Conservation (phyloP, 2,329 filamentous ascomycete genomes). For the Paraphoma sp. region DNA sequence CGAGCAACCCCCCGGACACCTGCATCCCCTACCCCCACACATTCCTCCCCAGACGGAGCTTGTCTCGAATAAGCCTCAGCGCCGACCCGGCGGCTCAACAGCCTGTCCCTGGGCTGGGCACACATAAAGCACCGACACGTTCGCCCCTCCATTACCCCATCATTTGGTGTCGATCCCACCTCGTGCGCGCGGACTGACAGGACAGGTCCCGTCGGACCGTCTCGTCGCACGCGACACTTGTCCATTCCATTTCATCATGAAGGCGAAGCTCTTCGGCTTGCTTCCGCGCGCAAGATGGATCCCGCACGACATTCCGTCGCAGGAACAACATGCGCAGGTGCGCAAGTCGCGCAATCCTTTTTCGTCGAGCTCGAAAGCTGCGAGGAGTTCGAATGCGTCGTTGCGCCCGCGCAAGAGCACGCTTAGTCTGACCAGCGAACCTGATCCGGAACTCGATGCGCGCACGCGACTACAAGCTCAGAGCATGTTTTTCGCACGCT, state of each 20-base stretch:
- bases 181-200: background rate
- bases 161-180: background rate
- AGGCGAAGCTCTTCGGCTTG: conserved; percentile 8
- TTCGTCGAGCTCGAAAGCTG: conserved; percentile 6
- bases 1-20: background rate
- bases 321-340: conserved; percentile 10
- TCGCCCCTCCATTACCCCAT: conserved; percentile 5
- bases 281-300: conserved; percentile 36
- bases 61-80: conserved; percentile 20
- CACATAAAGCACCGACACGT: background rate
- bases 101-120: conserved; percentile 1
- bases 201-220: background rate
- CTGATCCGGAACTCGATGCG: conserved; percentile 31
- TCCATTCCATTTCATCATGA: conserved; percentile 9
- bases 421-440: conserved; percentile 23
- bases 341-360: conserved; percentile 23
- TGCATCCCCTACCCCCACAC: background rate
- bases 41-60: conserved; percentile 13
- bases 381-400: background rate
- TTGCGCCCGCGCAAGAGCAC: conserved; percentile 27
- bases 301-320: conserved; percentile 30
- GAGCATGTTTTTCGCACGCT: conserved; percentile 36
- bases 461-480: conserved; percentile 36
- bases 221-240: background rate
- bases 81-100: conserved; percentile 8